Conservation (phyloP, 768 basidiomycete genomes). For the Erythrobasidium yunnanense region DNA sequence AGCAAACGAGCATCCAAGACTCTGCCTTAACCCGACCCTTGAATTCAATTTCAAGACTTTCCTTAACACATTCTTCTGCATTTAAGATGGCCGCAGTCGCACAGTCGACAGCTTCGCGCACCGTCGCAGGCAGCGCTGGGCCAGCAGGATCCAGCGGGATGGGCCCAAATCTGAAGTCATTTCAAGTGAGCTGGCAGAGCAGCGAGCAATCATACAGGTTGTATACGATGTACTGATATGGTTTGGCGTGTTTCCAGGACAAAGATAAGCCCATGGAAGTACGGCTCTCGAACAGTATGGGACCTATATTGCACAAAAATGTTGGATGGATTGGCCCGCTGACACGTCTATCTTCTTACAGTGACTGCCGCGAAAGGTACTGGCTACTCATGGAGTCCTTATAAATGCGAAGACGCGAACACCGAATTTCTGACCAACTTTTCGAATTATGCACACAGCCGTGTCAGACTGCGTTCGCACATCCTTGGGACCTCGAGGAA, state of each 20-base stretch:
- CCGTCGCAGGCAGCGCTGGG: no score
- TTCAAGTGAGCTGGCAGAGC: constrained; percentile 33
- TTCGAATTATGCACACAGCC: constrained; percentile 43
- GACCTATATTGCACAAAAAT: background rate
- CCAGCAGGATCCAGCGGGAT: constrained; percentile 7
- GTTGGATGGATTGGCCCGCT: background rate
- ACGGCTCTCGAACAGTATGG: constrained; percentile 65
- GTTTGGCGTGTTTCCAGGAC: no score
- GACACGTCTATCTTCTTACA: background rate
- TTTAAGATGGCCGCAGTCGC: no score
- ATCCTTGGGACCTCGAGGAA: constrained; percentile 93
- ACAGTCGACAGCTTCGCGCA: no score
- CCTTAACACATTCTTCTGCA: no score
- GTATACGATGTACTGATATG: no score
- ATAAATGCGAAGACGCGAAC: background rate
- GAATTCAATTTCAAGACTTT: no score
- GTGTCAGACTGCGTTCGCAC: constrained; percentile 81
- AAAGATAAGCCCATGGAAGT: constrained; percentile 98
- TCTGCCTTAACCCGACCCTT: no score
- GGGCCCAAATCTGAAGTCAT: constrained; percentile 26
- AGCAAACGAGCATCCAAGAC: no score
- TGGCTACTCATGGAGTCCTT: constrained; percentile 4
- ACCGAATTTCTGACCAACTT: background rate
- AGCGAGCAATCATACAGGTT: no score
- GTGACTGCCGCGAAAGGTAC: constrained; percentile 78